phyloP scores from a whole-genome alignment of 192 early-diverging fungal species.

The Irineochytrium annulatum region DNA sequence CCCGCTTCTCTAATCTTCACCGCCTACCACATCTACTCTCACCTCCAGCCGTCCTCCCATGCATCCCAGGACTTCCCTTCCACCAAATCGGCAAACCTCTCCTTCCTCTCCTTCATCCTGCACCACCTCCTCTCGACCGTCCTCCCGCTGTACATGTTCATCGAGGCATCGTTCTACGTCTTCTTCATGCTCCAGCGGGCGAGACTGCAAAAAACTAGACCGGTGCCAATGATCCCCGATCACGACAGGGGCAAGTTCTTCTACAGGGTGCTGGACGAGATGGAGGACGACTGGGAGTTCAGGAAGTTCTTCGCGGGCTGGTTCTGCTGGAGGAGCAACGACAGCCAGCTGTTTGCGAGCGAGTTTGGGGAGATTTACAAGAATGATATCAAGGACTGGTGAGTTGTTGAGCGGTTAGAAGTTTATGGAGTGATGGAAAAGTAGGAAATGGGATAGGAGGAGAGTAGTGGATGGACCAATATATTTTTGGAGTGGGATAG shows the following conservation, averaged over 20 bases:
- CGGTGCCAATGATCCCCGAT: slow-evolving; percentile 5
- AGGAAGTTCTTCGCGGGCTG: slow-evolving; percentile 25
- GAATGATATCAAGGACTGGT: slow-evolving; percentile 27
- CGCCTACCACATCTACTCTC: slow-evolving; percentile 6
- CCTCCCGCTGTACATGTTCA: slow-evolving; percentile 11
- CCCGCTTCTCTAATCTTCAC: slow-evolving; percentile 7
- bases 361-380: slow-evolving; percentile 19
- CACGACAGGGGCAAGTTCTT: slow-evolving; percentile 12
- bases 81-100: background rate
- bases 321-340: slow-evolving; percentile 21
- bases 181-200: slow-evolving; percentile 20
- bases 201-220: slow-evolving; percentile 8
- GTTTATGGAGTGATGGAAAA: background rate
- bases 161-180: slow-evolving; percentile 25
- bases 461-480: no score
- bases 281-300: slow-evolving; percentile 5
- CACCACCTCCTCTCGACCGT: background rate
- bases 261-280: slow-evolving; percentile 17
- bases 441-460: no score
- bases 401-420: background rate
- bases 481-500: no score
- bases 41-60: background rate
- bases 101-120: background rate
- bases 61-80: background rate
- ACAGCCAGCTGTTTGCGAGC: slow-evolving; percentile 9